These are phyloP conservation scores for Mycena pura DNA, from an alignment of 768 basidiomycete species.

Conservation along the genomic window DNA sequence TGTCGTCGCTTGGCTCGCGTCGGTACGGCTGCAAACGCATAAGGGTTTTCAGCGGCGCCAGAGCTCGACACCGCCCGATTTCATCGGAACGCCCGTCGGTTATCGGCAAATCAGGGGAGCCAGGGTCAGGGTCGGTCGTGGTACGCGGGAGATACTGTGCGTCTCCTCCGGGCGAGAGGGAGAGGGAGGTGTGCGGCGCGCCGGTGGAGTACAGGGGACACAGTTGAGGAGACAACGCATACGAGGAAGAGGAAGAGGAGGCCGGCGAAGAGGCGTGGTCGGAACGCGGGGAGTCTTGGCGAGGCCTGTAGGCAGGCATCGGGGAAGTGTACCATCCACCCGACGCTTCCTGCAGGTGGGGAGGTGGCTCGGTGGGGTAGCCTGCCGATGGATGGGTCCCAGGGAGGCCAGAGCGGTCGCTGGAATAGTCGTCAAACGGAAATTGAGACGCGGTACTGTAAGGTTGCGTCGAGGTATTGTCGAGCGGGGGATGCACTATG, in stretches of 20 bases:
- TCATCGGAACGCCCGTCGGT: conserved; percentile 34
- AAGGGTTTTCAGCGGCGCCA: conserved; percentile 65
- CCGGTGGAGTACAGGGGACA: conserved; percentile 5
- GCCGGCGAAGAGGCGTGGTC: conserved; percentile 15
- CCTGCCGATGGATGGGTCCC: background rate
- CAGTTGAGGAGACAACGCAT: conserved; percentile 3
- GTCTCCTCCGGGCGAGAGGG: background rate
- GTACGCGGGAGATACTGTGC: conserved; percentile 15
- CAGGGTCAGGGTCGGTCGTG: conserved; percentile 24
- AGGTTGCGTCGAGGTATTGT: conserved; percentile 25
- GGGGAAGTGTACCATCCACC: conserved; percentile 20
- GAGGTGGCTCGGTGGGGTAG: background rate
- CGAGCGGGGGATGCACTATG: no score
- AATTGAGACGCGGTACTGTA: no score
- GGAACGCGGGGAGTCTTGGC: conserved; percentile 18
- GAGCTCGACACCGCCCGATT: conserved; percentile 41
- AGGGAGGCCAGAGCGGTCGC: background rate
- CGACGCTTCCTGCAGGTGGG: background rate
- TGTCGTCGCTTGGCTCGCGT: conserved; percentile 68
- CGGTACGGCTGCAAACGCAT: conserved; percentile 62
- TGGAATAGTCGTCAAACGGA: no score
- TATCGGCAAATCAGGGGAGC: conserved; percentile 9
- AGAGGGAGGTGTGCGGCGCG: background rate
- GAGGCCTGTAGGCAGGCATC: conserved; percentile 12
- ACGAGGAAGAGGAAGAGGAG: conserved; percentile 8